Conservation (phyloP, 1,284 basidiomycete genomes). For the Trametes sp. region DNA sequence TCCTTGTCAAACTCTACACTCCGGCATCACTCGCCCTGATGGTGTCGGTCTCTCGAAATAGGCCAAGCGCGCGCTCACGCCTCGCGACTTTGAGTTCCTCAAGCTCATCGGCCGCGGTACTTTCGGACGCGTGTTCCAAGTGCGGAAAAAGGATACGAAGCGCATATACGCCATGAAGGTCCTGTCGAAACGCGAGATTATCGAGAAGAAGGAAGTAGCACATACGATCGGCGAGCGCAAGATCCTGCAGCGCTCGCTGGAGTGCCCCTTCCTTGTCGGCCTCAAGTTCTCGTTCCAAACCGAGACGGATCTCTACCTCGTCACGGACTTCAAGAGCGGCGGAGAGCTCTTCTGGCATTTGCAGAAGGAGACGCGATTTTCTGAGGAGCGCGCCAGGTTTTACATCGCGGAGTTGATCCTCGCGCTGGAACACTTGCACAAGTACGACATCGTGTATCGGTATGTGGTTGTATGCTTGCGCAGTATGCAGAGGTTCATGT, state of each 20-base stretch:
- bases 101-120: constrained; percentile 99
- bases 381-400: constrained; percentile 92
- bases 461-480: constrained; percentile 45
- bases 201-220: constrained; percentile 98
- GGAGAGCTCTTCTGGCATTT: constrained; percentile 99
- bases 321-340: constrained; percentile 99
- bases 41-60: constrained; percentile 41
- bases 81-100: constrained; percentile 97
- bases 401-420: constrained; percentile 96
- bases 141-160: constrained; percentile 96
- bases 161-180: constrained; percentile 99
- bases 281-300: constrained; percentile 99
- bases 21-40: background rate
- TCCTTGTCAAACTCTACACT: background rate
- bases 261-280: constrained; percentile 97
- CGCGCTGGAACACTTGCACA: constrained; percentile 95
- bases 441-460: constrained; percentile 97
- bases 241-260: constrained; percentile 94
- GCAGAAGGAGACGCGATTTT: constrained; percentile 93
- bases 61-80: constrained; percentile 85
- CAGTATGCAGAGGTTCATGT: background rate
- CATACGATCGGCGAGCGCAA: constrained; percentile 99
- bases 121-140: constrained; percentile 99
- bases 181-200: constrained; percentile 97
- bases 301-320: constrained; percentile 93